Conservation (phyloP, 1,139 yeast species). For the Pichia cactophila region DNA sequence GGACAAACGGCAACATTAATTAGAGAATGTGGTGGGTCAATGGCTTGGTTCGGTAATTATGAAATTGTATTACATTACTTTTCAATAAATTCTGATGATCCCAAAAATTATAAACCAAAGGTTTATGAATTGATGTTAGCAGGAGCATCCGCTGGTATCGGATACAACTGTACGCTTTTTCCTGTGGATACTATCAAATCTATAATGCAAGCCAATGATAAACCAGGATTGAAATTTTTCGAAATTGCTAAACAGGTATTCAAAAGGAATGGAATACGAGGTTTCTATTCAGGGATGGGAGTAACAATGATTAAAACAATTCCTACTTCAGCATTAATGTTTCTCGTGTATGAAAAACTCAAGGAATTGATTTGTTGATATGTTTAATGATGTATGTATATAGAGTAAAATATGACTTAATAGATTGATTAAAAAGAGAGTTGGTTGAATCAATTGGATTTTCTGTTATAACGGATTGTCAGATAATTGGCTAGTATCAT, state of each 20-base stretch:
- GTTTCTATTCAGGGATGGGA: constrained; percentile 79
- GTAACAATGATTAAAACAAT: constrained; percentile 75
- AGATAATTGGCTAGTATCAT: constrained; percentile 35
- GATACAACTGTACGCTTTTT: constrained; percentile 70
- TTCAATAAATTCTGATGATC: constrained; percentile 16
- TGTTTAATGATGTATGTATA: no score
- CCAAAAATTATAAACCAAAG: constrained; percentile 27
- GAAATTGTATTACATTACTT: constrained; percentile 46
- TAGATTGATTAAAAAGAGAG: neutral
- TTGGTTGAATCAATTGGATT: neutral
- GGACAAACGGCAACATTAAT: constrained; percentile 81
- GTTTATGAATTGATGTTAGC: constrained; percentile 54
- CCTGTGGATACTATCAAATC: constrained; percentile 92
- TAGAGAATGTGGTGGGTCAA: constrained; percentile 84
- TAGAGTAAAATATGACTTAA: neutral
- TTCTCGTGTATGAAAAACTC: constrained; percentile 67
- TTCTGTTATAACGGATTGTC: neutral
- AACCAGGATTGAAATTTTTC: constrained; percentile 20
- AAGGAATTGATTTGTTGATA: constrained; percentile 28
- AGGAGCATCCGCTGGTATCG: constrained; percentile 83
- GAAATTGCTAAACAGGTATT: constrained; percentile 34
- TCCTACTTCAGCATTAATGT: constrained; percentile 86
- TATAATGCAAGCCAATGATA: constrained; percentile 61
- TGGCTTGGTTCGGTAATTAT: constrained; percentile 90
- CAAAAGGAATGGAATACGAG: constrained; percentile 48